Conservation (phyloP, 495 filamentous ascomycete genomes). For the Aspergillus sclerotiicarbonarius region DNA sequence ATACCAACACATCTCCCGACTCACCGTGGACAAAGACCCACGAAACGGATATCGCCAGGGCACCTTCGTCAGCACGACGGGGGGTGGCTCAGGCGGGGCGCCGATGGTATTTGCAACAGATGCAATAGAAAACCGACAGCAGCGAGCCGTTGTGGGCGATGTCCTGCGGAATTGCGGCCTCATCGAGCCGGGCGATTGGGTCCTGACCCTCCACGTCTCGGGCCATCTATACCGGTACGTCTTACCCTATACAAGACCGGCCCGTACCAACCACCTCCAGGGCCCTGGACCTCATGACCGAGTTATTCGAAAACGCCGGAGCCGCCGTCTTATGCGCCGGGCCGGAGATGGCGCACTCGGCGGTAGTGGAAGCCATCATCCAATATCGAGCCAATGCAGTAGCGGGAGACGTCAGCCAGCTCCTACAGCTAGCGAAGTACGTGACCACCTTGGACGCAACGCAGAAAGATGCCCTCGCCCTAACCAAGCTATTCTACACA, state of each 20-base stretch:
- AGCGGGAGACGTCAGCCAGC: conserved; percentile 21
- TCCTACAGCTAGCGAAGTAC: conserved; percentile 18
- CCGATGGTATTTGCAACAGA: conserved; percentile 26
- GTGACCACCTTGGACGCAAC: conserved; percentile 13
- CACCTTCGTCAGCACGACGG: conserved; percentile 28
- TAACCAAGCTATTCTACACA: conserved; percentile 26
- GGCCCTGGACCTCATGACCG: conserved; percentile 9
- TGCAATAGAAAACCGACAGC: conserved; percentile 26
- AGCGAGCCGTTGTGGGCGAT: conserved; percentile 19
- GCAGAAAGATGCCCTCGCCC: conserved; percentile 4
- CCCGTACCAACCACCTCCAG: neutral
- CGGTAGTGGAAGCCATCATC: conserved; percentile 8
- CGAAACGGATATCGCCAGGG: conserved; percentile 26
- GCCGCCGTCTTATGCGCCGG: conserved; percentile 20
- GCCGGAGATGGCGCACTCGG: conserved; percentile 9
- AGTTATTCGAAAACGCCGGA: conserved; percentile 11
- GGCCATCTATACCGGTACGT: conserved; percentile 12
- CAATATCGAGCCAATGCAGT: conserved; percentile 21
- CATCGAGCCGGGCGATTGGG: conserved; percentile 24
- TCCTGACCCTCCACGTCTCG: conserved; percentile 25
- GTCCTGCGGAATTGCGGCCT: conserved; percentile 20
- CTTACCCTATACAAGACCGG: neutral
- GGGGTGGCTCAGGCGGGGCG: conserved; percentile 24
- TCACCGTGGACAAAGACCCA: conserved; percentile 19
- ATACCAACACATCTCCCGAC: conserved; percentile 21